Conservation (phyloP, 139 green algal genomes). For the Haematococcus lacustris region DNA sequence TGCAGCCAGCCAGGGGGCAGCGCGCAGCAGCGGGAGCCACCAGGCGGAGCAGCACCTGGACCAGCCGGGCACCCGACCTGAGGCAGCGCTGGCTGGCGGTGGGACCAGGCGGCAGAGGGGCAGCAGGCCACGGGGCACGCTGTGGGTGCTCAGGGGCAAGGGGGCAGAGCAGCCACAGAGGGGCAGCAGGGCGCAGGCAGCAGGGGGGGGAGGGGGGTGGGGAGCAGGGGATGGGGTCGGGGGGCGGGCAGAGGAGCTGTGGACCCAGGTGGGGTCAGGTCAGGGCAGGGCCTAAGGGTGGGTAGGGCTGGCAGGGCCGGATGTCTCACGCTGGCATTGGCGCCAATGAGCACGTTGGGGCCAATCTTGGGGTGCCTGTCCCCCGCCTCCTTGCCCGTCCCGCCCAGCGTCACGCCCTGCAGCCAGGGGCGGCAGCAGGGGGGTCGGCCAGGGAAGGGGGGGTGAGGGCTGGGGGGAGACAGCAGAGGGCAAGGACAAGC, state of each 20-base stretch:
- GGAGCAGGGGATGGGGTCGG: no score
- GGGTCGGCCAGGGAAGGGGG: background rate
- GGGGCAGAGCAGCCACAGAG: background rate
- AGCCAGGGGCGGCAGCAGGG: conserved; percentile 2
- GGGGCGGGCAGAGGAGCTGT: no score
- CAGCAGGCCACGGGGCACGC: background rate
- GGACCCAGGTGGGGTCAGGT: background rate
- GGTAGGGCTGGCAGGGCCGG: background rate
- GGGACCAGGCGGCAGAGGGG: no score
- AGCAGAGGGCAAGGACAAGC: background rate
- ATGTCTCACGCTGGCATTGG: conserved; percentile 20
- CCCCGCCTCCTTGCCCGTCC: conserved; percentile 89
- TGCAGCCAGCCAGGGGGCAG: background rate
- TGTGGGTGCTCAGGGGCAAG: background rate
- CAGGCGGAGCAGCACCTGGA: conserved; percentile 55
- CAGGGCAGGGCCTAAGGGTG: background rate
- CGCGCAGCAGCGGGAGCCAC: background rate
- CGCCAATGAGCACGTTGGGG: conserved; percentile 87
- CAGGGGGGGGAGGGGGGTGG: no score
- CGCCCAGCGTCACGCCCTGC: conserved; percentile 86
- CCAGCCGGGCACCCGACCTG: background rate
- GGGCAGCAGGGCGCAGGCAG: background rate
- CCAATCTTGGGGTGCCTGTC: conserved; percentile 91
- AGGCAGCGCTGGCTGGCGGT: no score
- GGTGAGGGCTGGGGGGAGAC: background rate